Conservation (phyloP, 306 rosid genomes). For the Gleditsia sinensis region DNA sequence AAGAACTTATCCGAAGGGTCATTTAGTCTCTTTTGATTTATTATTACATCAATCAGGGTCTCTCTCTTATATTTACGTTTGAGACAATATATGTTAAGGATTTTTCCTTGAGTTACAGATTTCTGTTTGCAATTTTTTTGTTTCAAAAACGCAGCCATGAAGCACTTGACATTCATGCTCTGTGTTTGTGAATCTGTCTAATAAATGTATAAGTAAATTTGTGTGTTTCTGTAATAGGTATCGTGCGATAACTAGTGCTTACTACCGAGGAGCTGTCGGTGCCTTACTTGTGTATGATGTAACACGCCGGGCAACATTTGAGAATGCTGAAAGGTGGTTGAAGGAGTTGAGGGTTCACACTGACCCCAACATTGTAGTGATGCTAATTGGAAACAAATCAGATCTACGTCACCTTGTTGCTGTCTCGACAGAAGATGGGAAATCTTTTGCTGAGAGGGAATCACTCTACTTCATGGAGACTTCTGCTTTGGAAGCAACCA, state of each 20-base stretch:
- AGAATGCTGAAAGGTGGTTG: conserved; percentile 73
- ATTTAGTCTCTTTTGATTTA: not conserved
- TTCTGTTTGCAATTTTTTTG: not conserved
- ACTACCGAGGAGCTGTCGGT: conserved; percentile 87
- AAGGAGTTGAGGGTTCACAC: conserved; percentile 86
- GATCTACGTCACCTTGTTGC: conserved; percentile 79
- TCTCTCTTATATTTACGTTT: not conserved
- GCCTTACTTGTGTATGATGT: conserved; percentile 84
- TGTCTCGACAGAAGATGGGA: conserved; percentile 67
- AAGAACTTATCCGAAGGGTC: not conserved
- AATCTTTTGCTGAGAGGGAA: conserved; percentile 73
- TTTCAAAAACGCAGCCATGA: not conserved
- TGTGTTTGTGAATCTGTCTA: not conserved
- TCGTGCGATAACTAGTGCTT: conserved; percentile 88
- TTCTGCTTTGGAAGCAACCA: conserved; percentile 82
- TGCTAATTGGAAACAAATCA: conserved; percentile 85
- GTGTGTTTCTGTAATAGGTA: conserved; percentile 51
- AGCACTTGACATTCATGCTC: not conserved
- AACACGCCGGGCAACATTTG: conserved; percentile 66
- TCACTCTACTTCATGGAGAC: conserved; percentile 91
- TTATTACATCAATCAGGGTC: not conserved
- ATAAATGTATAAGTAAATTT: not conserved
- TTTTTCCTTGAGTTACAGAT: not conserved
- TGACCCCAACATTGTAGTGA: conserved; percentile 82
- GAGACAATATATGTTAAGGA: not conserved